Percentiles rank a stretch among this genome's conserved stretches.
phyloP scores from a whole-genome alignment of 2,329 filamentous ascomycete genomes.

The Fusarium sp. region DNA sequence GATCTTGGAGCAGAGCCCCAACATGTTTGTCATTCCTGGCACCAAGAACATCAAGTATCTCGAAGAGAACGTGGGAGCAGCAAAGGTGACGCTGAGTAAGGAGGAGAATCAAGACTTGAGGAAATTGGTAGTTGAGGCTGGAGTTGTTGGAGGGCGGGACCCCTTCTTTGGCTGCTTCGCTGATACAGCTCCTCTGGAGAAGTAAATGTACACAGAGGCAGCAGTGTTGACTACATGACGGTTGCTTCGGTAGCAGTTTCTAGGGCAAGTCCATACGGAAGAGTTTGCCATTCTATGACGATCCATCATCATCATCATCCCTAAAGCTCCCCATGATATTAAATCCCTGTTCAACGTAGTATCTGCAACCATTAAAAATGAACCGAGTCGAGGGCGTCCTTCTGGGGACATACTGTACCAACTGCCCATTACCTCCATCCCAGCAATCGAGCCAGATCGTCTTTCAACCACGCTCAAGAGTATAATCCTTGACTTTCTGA shows the following conservation, averaged over 20 bases:
- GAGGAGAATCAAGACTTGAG: constrained; percentile 50
- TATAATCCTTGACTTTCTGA: constrained; percentile 27
- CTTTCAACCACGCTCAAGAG: constrained; percentile 18
- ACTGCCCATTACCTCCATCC: constrained; percentile 36
- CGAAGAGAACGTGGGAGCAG: constrained; percentile 54
- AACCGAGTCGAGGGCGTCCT: not conserved
- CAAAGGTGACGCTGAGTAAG: constrained; percentile 44
- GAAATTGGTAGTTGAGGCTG: constrained; percentile 39
- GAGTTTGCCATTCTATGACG: constrained; percentile 27
- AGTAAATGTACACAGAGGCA: not conserved
- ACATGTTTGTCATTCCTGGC: constrained; percentile 67
- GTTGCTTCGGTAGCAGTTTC: not conserved
- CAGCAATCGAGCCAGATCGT: constrained; percentile 43
- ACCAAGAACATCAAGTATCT: constrained; percentile 59
- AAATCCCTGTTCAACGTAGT: constrained; percentile 32
- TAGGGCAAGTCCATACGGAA: constrained; percentile 29
- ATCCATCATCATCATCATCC: not conserved
- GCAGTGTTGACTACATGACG: not conserved
- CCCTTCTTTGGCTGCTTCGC: constrained; percentile 25
- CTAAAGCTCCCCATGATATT: constrained; percentile 18
- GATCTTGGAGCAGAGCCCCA: constrained; percentile 67
- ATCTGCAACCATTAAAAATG: constrained; percentile 28
- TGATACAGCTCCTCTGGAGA: constrained; percentile 29
- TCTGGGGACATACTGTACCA: constrained; percentile 31
- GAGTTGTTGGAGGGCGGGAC: constrained; percentile 42